Evolutionary conservation across 2,329 filamentous ascomycete species (phyloP), one percentile per base, ranked within the genome.

Genomic region (Akanthomyces dipterigenus): DNA sequence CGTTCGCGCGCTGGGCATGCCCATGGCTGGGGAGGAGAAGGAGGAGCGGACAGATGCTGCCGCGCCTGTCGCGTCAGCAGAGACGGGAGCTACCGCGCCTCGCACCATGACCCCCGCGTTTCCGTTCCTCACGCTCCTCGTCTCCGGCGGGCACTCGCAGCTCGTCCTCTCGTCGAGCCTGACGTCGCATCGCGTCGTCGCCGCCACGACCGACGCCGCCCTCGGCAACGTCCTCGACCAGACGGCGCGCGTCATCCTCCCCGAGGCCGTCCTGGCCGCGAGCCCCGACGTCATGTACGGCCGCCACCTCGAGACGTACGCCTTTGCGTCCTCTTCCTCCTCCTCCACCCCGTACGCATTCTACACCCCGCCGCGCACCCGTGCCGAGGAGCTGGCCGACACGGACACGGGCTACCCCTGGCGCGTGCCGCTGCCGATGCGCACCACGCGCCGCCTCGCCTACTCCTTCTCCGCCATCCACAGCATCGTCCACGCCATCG

Each of bases 141-240:
- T 95, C 18, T 97, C 92, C 0, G 95, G 95, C 42, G 95, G 95
- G 1, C 93, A 99, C 76, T 93, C 93, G 0, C 85, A 96, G 71
- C 85, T 99, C 22, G 84, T 97, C 45, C 83, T 88, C 68, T 96
- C 92, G 8, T 77, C 77, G 43, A 80, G 81, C 3, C 77, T 95
- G 2, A 85, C 81, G 28, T 78, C 87, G 28, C 93, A 98, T 73
- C 76, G 78, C 51, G 84, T 96, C 62, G 76, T 98, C 28, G 91
- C 88, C 20, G 79, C 83, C 18, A 89, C 89, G 0, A 76, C 75
- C n/a, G 91, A 96, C 74, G 87, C 93, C 64, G 92, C 95, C n/a
- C 78, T 97, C 62, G 95, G 95, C 54, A 91, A 96, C 74, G 85
- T 90, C 68, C 78, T 99, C 38, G 95, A 99, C 78, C 96, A 98